Base-by-base conservation (phyloP, 805 yeast genomes). In the Cyberlindnera maritima region DNA sequence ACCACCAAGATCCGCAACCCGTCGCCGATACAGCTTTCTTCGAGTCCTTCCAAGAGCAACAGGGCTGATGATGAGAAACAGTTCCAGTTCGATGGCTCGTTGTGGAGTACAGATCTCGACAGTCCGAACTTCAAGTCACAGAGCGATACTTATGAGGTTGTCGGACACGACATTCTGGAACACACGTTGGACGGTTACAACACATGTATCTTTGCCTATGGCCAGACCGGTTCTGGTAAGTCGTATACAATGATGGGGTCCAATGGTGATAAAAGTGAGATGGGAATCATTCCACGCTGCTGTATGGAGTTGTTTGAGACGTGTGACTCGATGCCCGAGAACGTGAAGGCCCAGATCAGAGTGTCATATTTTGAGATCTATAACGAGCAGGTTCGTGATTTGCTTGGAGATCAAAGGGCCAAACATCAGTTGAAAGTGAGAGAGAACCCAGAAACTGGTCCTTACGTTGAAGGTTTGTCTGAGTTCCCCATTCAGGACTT, bases 181-280 rank as follows among this genome's bases (percentile, higher is more conserved):
- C 88, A 81, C 68, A 72, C 87, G 3, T 61, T 85, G 43, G 77
- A 76, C 52, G 96, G 96, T 0, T 81, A 74, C 61, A 83, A 85
- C 53, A 83, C 86, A 2, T 84, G 88, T 59, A 80, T 85, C 1
- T 80, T 84, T 62, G 89, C 90, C 1, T 84, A 85, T 57, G 91
- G 90, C 5, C 96, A 88, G 62, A 88, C 96, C 0, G 91, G 87
- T 1, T 76, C 94, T 0, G 96, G 96, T 1, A 88, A 88, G 59
- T 81, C 95, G 0, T 83, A 78, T 64, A 88, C 96, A 1, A 87
- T 88, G 94, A 77, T 88, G 67, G 86, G 88, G n/a, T n/a, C n/a
- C n/a, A n/a, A n/a, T 1, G 61, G 59, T 3, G 68, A 73, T 2
- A 77, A 77, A 14, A 8, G 29, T 6, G 69, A 74, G 2, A 77